Conservation (phyloP, 1,139 yeast genomes). For the Suhomyces chickasaworum region DNA sequence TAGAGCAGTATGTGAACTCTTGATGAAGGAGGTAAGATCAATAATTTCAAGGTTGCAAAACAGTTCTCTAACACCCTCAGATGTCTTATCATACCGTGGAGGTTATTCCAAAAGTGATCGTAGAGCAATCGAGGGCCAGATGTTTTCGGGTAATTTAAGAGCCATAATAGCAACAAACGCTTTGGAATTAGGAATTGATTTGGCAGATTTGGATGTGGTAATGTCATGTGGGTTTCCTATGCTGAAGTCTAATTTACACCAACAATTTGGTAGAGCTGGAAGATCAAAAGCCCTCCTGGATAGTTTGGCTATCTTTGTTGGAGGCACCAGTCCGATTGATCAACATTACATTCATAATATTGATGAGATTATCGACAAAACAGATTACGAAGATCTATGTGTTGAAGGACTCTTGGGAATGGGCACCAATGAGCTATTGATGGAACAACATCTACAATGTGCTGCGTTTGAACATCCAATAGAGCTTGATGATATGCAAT, state of each 20-base stretch:
- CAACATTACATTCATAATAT: constrained; percentile 80
- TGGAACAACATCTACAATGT: constrained; percentile 88
- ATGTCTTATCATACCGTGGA: constrained; percentile 91
- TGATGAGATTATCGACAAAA: constrained; percentile 53
- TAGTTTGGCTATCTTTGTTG: constrained; percentile 74
- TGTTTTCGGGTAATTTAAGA: constrained; percentile 81
- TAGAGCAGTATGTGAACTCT: constrained; percentile 78
- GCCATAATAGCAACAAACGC: constrained; percentile 97
- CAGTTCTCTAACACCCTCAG: constrained; percentile 44
- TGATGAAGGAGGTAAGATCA: constrained; percentile 78
- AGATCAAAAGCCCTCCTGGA: constrained; percentile 69
- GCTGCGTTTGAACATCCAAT: constrained; percentile 88
- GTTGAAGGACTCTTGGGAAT: constrained; percentile 42
- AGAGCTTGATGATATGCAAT: constrained; percentile 51
- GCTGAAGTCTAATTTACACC: constrained; percentile 84
- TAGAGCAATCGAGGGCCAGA: constrained; percentile 79
- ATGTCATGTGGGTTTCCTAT: constrained; percentile 90
- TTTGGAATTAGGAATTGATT: constrained; percentile 90
- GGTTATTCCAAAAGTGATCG: constrained; percentile 89
- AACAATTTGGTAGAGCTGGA: constrained; percentile 97
- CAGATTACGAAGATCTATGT: constrained; percentile 45
- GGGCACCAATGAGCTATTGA: constrained; percentile 40
- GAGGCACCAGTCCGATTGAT: constrained; percentile 83
- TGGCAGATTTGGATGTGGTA: constrained; percentile 89
- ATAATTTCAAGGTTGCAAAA: constrained; percentile 32